Evolutionary conservation across 352 stramenopile genomes (phyloP), one percentile per base, ranked within the genome.

Genomic region (Peronospora destructor): DNA sequence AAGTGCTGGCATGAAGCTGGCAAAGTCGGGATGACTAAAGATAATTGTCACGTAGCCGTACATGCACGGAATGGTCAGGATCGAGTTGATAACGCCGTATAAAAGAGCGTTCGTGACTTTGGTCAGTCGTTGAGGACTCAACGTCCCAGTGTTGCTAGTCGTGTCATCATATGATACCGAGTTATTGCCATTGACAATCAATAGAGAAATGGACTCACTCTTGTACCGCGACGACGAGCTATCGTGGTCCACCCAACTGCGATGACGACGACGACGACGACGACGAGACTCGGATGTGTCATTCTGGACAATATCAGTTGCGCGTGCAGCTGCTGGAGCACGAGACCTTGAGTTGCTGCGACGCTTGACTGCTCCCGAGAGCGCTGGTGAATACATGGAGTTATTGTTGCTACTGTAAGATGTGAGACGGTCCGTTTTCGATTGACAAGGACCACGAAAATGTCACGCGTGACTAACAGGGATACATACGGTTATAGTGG

Each of bases 41-140:
- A 98, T 98, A 59, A 98, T 96, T 7, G 90, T 87, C 1, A 92
- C 85, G 60, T 98, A 98, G 40, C 93, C 94, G 55, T 97, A 98
- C 61, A 97, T 91, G 65, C 76, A 91, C 26, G 94, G 92, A 25
- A 97, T 87, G 44, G 87, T 93, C 55, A 98, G 78, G 55, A 98
- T 95, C 17, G 91, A 89, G 68, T 97, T 97, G 53, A 97, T 95
- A 12, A 96, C 49, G 29, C 86, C 85, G 49, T 95, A 96, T 45
- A 95, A 59, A 33, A 91, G 49, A 3, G 76, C 79, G 53, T 85
- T 88, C 0, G 73, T 82, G 37, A 81, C 21, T 35, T 83, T 70
- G 17, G 65, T 63, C 16, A 75, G 0, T 21, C 61, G 44, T 3
- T 46, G 39, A 6, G 44, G 12, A 2, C n/a, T 35, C 6, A 28